These are phyloP conservation scores for Boletus bicolor DNA, from an alignment of 768 basidiomycete genomes.

Conservation along the genomic window DNA sequence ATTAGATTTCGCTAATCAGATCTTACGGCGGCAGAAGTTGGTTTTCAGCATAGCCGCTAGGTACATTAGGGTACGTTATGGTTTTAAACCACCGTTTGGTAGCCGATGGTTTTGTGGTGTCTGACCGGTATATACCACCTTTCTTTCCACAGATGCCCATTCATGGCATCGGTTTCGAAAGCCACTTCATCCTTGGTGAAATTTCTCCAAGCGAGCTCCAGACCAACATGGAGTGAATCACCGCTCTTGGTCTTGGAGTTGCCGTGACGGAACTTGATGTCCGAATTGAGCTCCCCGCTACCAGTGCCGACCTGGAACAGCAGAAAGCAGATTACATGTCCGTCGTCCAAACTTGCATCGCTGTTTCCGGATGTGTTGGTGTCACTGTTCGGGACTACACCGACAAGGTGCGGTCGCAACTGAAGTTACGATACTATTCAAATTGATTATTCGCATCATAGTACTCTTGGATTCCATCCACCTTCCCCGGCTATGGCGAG, in stretches of 20 bases:
- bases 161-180: conserved; percentile 60
- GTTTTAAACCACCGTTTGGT: too few relatives aligned
- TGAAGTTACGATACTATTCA: conserved; percentile 20
- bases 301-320: conserved; percentile 45
- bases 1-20: too few relatives aligned
- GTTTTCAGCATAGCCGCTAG: too few relatives aligned
- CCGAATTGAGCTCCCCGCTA: conserved; percentile 51
- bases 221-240: conserved; percentile 48
- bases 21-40: too few relatives aligned
- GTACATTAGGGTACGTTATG: too few relatives aligned
- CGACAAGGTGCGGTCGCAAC: conserved; percentile 25
- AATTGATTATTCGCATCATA: neutral
- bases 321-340: conserved; percentile 57
- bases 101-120: too few relatives aligned
- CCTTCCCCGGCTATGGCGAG: conserved; percentile 11
- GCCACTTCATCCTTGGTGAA: conserved; percentile 57
- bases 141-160: conserved; percentile 20
- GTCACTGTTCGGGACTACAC: conserved; percentile 43
- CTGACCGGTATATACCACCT: too few relatives aligned
- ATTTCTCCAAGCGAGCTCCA: conserved; percentile 46
- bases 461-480: conserved; percentile 14
- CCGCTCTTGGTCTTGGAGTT: conserved; percentile 60
- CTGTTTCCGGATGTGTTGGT: conserved; percentile 34
- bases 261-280: conserved; percentile 70
- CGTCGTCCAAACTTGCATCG: conserved; percentile 54